Evolutionary conservation across 2,329 filamentous ascomycete genomes (phyloP).

Genomic region (Aspergillus udagawae): DNA sequence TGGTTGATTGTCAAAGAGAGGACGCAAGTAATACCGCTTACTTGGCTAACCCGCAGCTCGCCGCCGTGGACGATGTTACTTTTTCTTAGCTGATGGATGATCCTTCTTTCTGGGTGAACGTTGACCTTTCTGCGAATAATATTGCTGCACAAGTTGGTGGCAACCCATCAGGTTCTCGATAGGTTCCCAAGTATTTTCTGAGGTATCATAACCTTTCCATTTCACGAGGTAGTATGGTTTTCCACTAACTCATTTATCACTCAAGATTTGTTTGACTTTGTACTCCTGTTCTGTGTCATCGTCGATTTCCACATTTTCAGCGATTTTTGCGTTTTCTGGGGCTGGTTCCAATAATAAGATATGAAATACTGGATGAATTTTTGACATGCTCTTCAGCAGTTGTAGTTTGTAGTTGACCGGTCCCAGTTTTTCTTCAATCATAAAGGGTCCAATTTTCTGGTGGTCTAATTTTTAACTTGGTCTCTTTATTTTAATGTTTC

Average conservation of each 20-base stretch:
- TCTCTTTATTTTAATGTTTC: conserved; percentile 3
- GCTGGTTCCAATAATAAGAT: not conserved
- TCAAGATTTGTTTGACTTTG: not conserved
- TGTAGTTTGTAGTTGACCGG: not conserved
- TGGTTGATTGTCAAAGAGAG: no score
- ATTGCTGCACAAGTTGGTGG: no score
- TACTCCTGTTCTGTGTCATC: not conserved
- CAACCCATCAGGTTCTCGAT: conserved; percentile 2
- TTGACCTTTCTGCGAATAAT: no score
- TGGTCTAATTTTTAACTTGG: conserved; percentile 2
- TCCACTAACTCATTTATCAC: not conserved
- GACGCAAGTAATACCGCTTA: no score
- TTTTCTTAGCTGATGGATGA: no score
- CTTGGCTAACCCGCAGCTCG: no score
- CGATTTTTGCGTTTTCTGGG: not conserved
- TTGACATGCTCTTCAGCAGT: not conserved
- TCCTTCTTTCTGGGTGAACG: no score
- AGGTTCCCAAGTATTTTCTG: conserved; percentile 8
- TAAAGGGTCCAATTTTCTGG: not conserved
- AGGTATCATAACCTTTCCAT: not conserved
- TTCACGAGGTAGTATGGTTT: not conserved
- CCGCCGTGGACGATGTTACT: no score
- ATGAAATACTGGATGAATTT: conserved; percentile 1
- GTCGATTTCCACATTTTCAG: not conserved
- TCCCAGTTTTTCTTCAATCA: conserved; percentile 1